Conservation (phyloP, 2,329 filamentous ascomycete species). For the Fusarium sp. region DNA sequence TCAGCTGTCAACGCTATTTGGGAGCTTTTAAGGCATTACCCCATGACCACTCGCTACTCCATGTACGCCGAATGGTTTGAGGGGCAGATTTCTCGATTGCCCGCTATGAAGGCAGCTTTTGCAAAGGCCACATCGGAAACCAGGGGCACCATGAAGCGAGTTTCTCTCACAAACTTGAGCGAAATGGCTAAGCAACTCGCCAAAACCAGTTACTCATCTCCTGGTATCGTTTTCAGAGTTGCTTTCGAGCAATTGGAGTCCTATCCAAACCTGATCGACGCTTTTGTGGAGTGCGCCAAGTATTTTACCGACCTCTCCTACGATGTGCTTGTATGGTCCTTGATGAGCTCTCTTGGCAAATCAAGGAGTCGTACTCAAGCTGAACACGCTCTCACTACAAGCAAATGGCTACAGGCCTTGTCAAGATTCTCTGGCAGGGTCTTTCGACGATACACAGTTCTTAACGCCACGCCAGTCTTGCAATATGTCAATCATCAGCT, state of each 20-base stretch:
- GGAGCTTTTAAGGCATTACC: slow-evolving; percentile 81
- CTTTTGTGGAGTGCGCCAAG: slow-evolving; percentile 91
- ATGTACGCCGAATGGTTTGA: slow-evolving; percentile 96
- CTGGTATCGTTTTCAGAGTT: slow-evolving; percentile 89
- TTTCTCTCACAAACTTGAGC: slow-evolving; percentile 86
- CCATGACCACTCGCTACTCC: slow-evolving; percentile 79
- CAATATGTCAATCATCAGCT: slow-evolving; percentile 91
- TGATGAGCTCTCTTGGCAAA: slow-evolving; percentile 78
- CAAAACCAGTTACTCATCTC: slow-evolving; percentile 91
- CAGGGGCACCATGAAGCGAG: slow-evolving; percentile 84
- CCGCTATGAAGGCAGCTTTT: slow-evolving; percentile 82
- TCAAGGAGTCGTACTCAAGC: slow-evolving; percentile 70
- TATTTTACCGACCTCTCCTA: slow-evolving; percentile 95
- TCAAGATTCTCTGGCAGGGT: slow-evolving; percentile 91
- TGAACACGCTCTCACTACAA: slow-evolving; percentile 76
- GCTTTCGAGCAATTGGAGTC: slow-evolving; percentile 91
- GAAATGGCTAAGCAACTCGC: slow-evolving; percentile 89
- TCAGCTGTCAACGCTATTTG: slow-evolving; percentile 87
- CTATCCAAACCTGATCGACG: slow-evolving; percentile 94
- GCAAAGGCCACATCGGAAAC: slow-evolving; percentile 81
- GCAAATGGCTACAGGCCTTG: slow-evolving; percentile 89
- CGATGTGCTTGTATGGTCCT: slow-evolving; percentile 91
- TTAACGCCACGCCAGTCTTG: slow-evolving; percentile 85
- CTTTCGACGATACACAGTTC: slow-evolving; percentile 84
- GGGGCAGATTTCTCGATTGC: slow-evolving; percentile 77